Evolutionary conservation across 305 asterid species (phyloP).

Genomic region (Fraxinus albicans): DNA sequence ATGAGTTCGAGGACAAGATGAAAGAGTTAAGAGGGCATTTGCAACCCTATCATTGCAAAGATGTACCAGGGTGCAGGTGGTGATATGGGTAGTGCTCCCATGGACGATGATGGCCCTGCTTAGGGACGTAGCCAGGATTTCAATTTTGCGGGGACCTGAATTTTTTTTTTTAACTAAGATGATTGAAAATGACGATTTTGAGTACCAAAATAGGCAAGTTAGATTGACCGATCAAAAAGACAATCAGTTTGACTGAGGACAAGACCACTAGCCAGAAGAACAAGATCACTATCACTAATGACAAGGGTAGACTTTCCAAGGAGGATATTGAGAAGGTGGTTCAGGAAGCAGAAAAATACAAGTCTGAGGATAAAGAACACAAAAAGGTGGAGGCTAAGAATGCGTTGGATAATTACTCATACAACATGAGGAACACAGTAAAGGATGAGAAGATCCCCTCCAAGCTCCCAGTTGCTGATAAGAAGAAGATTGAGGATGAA

Average conservation of each 20-base stretch:
- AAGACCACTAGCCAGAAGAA: not conserved
- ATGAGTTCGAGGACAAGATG: conserved; percentile 2
- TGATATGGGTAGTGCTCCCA: not conserved
- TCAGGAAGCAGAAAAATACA: not conserved
- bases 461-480: not conserved
- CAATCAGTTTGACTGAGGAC: not conserved
- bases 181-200: not conserved
- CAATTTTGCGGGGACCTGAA: no score
- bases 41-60: conserved; percentile 6
- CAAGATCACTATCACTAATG: conserved; percentile 2
- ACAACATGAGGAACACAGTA: not conserved
- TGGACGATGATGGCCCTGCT: not conserved
- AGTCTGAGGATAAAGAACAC: not conserved
- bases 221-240: no score
- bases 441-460: not conserved
- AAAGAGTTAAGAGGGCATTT: not conserved
- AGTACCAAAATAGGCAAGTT: no score
- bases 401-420: not conserved
- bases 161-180: not conserved
- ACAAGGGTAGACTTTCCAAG: conserved; percentile 1
- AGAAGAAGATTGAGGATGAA: not conserved
- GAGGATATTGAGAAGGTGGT: conserved; percentile 7
- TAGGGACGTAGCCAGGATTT: no score
- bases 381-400: conserved; percentile 1
- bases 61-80: conserved; percentile 4